Base-by-base conservation (phyloP, 2,329 filamentous ascomycete genomes). In the Drechslerella dactyloides region DNA sequence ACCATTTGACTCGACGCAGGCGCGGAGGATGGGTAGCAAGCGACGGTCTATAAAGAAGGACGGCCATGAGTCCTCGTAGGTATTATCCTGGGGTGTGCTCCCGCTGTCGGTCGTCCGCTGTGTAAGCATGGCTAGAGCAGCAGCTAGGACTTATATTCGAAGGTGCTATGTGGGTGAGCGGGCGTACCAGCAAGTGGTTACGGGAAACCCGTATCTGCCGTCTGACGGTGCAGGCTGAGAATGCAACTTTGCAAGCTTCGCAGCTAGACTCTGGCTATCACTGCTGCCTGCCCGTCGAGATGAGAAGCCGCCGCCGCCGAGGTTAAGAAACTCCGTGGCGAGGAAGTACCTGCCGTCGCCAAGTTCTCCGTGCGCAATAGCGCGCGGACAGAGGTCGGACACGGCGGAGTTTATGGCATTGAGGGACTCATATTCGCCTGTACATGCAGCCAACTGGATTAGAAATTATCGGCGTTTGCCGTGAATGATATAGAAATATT, bases 1-100 rank as follows among this genome's bases (percentile, higher is more conserved):
- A 0, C 90, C 90, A 76, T 94, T 87, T 0, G 83, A 84, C 17
- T 55, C n/a, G 8, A 54, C 17, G 19, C 62, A 68, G 10, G 62
- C 19, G 15, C 33, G 24, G 30, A 90, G 77, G 52, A 97, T 88
- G 54, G 83, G 83, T 10, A 87, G 82, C 55, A 97, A 80, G 2
- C 93, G 83, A 75, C 89, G 88, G 30, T 96, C 84, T 0, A 89
- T 90, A 78, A 91, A 97, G 77, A 97, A 97, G 0, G 91, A 87
- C 0, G 90, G 86, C 93, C 93, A 97, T 10, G 86, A 89, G 4
- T 82, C 80, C 53, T 83, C 85, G 81, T 85, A 96, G 0, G 81
- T 81, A 78, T 97, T 97, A 53, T 91, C 86, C 80, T 97, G 93
- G 44, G 84, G 85, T 6, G 91, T 94, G 51, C 90, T 86, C 1